A percentile compares a stretch with the other conserved stretches of the same genome.
Evolutionary conservation across 139 green algal species (phyloP).

Genomic region (Chlorella sp.): DNA sequence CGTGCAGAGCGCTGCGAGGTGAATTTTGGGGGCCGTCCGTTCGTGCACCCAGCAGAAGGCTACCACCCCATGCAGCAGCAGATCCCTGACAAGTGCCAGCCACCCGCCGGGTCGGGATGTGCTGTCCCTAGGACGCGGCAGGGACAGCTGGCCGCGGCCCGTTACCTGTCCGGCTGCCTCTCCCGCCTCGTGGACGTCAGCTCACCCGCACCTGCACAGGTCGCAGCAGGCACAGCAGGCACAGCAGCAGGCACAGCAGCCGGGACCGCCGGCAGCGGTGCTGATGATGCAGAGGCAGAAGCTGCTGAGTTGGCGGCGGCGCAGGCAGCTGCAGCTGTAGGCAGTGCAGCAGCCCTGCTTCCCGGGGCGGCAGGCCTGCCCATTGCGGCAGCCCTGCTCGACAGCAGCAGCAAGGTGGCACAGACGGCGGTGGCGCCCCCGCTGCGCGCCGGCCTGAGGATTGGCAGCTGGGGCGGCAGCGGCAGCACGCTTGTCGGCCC

Average conservation of each 20-base stretch:
- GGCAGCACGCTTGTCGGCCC: background rate
- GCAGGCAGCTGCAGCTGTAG: background rate
- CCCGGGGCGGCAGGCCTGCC: background rate
- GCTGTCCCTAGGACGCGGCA: background rate
- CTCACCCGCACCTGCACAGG: background rate
- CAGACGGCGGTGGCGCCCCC: too few relatives aligned
- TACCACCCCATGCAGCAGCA: slow-evolving; percentile 76
- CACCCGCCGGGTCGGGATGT: too few relatives aligned
- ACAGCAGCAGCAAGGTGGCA: slow-evolving; percentile 1
- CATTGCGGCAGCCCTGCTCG: slow-evolving; percentile 1
- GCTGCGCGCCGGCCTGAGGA: too few relatives aligned
- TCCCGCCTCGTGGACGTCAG: slow-evolving; percentile 56
- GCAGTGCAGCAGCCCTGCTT: background rate
- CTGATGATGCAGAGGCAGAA: background rate
- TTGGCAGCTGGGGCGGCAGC: too few relatives aligned
- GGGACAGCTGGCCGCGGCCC: slow-evolving; percentile 5
- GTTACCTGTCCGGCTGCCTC: slow-evolving; percentile 71
- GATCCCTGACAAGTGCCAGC: slow-evolving; percentile 23
- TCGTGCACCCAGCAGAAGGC: slow-evolving; percentile 77
- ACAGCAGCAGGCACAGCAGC: background rate
- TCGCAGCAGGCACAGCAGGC: background rate
- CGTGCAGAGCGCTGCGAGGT: slow-evolving; percentile 54
- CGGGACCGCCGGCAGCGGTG: background rate
- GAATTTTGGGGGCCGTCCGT: slow-evolving; percentile 54
- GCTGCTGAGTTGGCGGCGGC: background rate